These are phyloP conservation scores for Suillus subluteus DNA, from an alignment of 768 basidiomycete genomes.

Conservation along the genomic window DNA sequence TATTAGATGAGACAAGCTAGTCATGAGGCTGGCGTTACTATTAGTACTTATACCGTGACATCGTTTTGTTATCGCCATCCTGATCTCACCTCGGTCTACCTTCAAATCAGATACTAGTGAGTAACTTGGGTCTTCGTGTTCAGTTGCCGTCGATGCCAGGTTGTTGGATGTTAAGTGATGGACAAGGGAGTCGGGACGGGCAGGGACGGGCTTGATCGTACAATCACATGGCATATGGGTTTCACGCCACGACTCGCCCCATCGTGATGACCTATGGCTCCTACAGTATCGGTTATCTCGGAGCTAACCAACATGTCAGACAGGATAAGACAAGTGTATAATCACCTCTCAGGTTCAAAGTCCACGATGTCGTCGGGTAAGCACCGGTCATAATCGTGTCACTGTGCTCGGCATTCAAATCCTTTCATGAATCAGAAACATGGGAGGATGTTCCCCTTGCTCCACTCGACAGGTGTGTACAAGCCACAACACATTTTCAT, in stretches of 20 bases:
- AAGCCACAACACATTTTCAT: not conserved
- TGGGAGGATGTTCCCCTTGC: slow-evolving; percentile 83
- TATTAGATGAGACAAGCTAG: not conserved
- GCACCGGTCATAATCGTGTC: slow-evolving; percentile 26
- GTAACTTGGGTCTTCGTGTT: not conserved
- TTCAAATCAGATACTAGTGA: not conserved
- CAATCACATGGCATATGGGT: slow-evolving; percentile 2
- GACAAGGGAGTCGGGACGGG: not conserved
- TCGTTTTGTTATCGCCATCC: not conserved
- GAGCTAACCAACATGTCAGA: slow-evolving; percentile 45
- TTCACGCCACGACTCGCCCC: not conserved
- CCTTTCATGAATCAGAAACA: slow-evolving; percentile 49
- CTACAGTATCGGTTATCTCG: not conserved
- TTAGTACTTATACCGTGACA: not conserved
- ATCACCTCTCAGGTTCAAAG: slow-evolving; percentile 48
- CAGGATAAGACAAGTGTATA: slow-evolving; percentile 63
- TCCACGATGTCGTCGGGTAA: slow-evolving; percentile 57
- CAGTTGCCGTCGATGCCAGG: not conserved
- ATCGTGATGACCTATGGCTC: not conserved
- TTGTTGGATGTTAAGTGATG: not conserved
- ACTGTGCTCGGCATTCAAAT: not conserved
- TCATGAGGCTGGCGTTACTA: not conserved
- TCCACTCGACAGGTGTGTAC: slow-evolving; percentile 76
- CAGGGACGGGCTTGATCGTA: not conserved
- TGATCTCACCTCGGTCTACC: not conserved